Evolutionary conservation across 2,329 filamentous ascomycete genomes (phyloP).

Genomic region (Metarhizium brunneum): DNA sequence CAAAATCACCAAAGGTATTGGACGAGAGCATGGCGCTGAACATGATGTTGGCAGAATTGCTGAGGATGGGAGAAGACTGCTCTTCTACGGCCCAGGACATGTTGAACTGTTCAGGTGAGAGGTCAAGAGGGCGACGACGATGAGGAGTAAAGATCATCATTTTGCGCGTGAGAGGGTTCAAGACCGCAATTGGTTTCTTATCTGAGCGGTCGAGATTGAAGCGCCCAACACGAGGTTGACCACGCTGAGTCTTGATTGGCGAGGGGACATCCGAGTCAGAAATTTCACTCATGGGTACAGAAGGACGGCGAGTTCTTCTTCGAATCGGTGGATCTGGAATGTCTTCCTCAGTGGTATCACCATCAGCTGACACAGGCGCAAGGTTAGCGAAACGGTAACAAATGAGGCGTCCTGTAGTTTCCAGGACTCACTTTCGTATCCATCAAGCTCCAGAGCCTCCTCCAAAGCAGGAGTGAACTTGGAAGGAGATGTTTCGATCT

Average conservation of each 20-base stretch:
- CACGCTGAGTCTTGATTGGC: slow-evolving; percentile 36
- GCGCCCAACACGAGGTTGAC: slow-evolving; percentile 43
- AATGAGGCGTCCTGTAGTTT: slow-evolving; percentile 5
- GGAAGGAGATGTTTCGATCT: slow-evolving; percentile 14
- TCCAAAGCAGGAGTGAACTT: slow-evolving; percentile 21
- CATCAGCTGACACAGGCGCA: slow-evolving; percentile 37
- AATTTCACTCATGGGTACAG: slow-evolving; percentile 25
- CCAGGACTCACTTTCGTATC: slow-evolving; percentile 49
- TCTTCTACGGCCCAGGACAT: slow-evolving; percentile 33
- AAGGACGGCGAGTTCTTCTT: slow-evolving; percentile 37
- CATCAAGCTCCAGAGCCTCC: slow-evolving; percentile 37
- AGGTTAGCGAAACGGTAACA: slow-evolving; percentile 7
- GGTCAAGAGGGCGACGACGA: slow-evolving; percentile 36
- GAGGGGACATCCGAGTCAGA: slow-evolving; percentile 43
- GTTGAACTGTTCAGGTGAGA: slow-evolving; percentile 47
- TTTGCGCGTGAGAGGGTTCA: slow-evolving; percentile 48
- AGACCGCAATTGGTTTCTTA: slow-evolving; percentile 48
- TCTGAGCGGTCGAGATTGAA: slow-evolving; percentile 45
- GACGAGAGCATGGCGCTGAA: slow-evolving; percentile 60
- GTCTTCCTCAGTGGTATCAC: slow-evolving; percentile 54
- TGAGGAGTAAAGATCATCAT: slow-evolving; percentile 56
- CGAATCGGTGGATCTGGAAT: slow-evolving; percentile 38
- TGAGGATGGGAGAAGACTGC: slow-evolving; percentile 47
- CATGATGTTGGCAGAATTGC: slow-evolving; percentile 67
- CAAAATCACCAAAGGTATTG: slow-evolving; percentile 45